These are phyloP conservation scores for Emergomyces pasteurianus DNA, from an alignment of 2,329 filamentous ascomycete genomes.

Conservation along the genomic window DNA sequence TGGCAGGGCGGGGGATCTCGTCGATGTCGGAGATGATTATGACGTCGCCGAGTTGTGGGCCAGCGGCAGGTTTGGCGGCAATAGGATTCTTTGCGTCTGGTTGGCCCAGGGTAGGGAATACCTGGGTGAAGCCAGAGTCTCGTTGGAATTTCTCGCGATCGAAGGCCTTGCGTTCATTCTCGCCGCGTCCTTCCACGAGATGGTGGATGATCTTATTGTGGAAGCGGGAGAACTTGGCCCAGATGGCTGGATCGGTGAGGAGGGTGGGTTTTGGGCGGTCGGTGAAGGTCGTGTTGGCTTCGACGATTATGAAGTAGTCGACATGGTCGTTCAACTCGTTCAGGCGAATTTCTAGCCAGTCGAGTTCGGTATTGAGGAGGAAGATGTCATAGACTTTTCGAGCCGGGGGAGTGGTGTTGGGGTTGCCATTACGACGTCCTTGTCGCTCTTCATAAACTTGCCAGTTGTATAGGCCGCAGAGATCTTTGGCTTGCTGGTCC, in stretches of 20 bases:
- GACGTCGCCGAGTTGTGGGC: background rate
- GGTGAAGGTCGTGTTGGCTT: conserved; percentile 48
- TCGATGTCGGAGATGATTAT: conserved; percentile 38
- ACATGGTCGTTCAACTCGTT: conserved; percentile 46
- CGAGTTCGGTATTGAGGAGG: conserved; percentile 51
- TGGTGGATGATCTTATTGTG: conserved; percentile 51
- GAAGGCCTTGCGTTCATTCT: conserved; percentile 26
- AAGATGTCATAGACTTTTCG: conserved; percentile 51
- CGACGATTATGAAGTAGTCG: conserved; percentile 55
- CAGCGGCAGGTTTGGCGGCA: background rate
- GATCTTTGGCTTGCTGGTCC: background rate
- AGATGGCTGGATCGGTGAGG: conserved; percentile 42
- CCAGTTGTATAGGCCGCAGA: background rate
- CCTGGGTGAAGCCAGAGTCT: conserved; percentile 47
- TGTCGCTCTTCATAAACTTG: background rate
- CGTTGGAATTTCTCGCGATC: conserved; percentile 43
- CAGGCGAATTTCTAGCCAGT: conserved; percentile 54
- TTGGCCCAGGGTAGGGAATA: conserved; percentile 36
- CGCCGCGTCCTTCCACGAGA: conserved; percentile 27
- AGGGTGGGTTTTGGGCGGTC: conserved; percentile 38
- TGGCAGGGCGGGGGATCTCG: conserved; percentile 45
- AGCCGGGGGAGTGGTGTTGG: background rate
- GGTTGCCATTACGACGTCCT: background rate
- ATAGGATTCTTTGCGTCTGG: background rate
- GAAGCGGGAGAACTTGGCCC: conserved; percentile 41